Conservation (phyloP, 176 grass and related monocot species). For the Poa annua region DNA sequence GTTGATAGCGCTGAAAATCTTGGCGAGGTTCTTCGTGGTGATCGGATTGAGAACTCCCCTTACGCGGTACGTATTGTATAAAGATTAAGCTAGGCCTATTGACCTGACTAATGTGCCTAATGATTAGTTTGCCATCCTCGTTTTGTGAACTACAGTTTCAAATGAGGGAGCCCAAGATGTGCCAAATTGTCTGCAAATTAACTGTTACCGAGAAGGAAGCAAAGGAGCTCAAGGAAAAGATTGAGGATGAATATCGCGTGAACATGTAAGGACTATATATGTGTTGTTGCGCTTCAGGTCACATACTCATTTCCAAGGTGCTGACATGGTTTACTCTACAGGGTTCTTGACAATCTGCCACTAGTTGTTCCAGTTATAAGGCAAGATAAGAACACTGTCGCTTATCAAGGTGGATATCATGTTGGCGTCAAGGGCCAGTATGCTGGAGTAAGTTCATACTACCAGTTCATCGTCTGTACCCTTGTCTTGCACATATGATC, state of each 20-base stretch:
- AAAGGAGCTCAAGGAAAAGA: constrained; percentile 74
- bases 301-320: neutral
- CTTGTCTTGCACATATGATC: constrained; percentile 5
- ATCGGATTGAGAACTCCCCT: constrained; percentile 72
- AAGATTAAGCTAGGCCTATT: constrained; percentile 9
- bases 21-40: constrained; percentile 72
- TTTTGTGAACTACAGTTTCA: constrained; percentile 46
- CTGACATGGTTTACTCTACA: constrained; percentile 37
- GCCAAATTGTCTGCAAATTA: constrained; percentile 63
- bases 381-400: constrained; percentile 43
- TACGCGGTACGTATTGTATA: constrained; percentile 52
- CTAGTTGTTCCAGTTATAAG: constrained; percentile 56
- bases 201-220: constrained; percentile 53
- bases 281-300: neutral
- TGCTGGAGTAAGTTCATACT: constrained; percentile 48
- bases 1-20: constrained; percentile 65
- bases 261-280: constrained; percentile 53
- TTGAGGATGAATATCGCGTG: constrained; percentile 67
- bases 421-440: constrained; percentile 62
- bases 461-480: constrained; percentile 16
- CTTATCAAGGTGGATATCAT: constrained; percentile 69
- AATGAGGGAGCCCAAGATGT: constrained; percentile 69
- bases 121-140: neutral
- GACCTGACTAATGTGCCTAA: constrained; percentile 4
- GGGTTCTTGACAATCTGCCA: constrained; percentile 74